A percentile compares a stretch with the other conserved stretches of the same genome.
Evolutionary conservation across 352 stramenopile genomes (phyloP).

Genomic region (Globisporangium nagaii): DNA sequence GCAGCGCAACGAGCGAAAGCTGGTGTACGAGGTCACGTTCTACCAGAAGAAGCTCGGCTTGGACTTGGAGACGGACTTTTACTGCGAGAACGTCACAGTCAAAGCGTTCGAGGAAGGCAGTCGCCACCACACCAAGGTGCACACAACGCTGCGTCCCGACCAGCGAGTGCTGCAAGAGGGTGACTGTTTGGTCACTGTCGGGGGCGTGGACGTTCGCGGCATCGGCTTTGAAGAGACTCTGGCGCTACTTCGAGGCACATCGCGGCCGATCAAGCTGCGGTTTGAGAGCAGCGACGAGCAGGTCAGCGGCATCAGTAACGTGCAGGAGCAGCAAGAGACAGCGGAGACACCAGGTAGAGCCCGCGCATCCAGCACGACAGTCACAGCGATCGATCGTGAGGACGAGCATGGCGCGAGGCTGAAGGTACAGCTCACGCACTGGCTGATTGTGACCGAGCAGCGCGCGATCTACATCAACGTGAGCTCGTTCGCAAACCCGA

Average conservation of each 20-base stretch:
- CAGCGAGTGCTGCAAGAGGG: constrained; percentile 74
- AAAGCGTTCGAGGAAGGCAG: constrained; percentile 60
- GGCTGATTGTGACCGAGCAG: constrained; percentile 86
- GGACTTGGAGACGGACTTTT: constrained; percentile 87
- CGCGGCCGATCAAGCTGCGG: constrained; percentile 65
- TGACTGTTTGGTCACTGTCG: constrained; percentile 66
- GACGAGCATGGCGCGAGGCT: constrained; percentile 32
- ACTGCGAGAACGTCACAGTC: constrained; percentile 84
- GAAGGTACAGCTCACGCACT: constrained; percentile 75
- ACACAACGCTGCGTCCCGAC: constrained; percentile 42
- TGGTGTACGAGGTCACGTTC: constrained; percentile 81
- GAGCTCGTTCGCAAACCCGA: constrained; percentile 58
- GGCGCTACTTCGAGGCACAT: constrained; percentile 64
- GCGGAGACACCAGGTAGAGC: not conserved
- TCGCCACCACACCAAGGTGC: constrained; percentile 48
- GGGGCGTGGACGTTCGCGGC: constrained; percentile 74
- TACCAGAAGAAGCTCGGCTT: constrained; percentile 78
- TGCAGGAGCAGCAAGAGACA: constrained; percentile 6
- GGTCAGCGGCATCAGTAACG: constrained; percentile 24
- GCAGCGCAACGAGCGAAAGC: constrained; percentile 35
- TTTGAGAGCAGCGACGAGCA: constrained; percentile 81
- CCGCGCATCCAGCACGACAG: constrained; percentile 1
- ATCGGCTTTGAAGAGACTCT: constrained; percentile 86
- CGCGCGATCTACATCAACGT: constrained; percentile 85
- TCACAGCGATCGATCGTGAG: constrained; percentile 15